These are phyloP conservation scores for Poa pratensis DNA, from an alignment of 176 grass and related monocot species.

Conservation along the genomic window DNA sequence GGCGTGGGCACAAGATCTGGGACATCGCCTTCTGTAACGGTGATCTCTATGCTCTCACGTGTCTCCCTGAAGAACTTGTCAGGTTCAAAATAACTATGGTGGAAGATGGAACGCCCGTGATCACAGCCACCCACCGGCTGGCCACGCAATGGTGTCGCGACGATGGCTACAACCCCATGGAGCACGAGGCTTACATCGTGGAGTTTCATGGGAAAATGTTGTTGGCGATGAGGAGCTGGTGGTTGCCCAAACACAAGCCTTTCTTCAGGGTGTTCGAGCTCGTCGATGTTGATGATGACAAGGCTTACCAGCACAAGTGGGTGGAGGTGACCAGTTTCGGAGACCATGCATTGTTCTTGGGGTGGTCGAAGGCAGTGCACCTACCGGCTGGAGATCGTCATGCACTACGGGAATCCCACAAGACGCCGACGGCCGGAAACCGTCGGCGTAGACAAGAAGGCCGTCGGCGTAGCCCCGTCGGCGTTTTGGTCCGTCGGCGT, in stretches of 20 bases:
- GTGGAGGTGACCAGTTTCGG: background rate
- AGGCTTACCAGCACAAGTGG: background rate
- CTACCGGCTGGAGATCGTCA: background rate
- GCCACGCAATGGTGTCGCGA: background rate
- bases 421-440: too few species aligned
- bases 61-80: background rate
- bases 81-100: background rate
- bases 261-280: background rate
- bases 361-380: background rate
- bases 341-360: background rate
- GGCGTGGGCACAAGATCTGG: background rate
- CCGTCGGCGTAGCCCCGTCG: too few species aligned
- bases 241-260: background rate
- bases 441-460: too few species aligned
- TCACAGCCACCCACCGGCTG: background rate
- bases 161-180: background rate
- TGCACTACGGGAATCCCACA: too few species aligned
- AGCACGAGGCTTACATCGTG: background rate
- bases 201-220: background rate
- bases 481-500: too few species aligned
- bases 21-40: background rate
- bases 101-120: background rate
- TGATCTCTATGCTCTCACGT: background rate
- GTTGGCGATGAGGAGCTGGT: background rate
- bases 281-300: background rate